Base-by-base conservation (phyloP, 139 green algal species). In the Astrephomene gubernaculifera region DNA sequence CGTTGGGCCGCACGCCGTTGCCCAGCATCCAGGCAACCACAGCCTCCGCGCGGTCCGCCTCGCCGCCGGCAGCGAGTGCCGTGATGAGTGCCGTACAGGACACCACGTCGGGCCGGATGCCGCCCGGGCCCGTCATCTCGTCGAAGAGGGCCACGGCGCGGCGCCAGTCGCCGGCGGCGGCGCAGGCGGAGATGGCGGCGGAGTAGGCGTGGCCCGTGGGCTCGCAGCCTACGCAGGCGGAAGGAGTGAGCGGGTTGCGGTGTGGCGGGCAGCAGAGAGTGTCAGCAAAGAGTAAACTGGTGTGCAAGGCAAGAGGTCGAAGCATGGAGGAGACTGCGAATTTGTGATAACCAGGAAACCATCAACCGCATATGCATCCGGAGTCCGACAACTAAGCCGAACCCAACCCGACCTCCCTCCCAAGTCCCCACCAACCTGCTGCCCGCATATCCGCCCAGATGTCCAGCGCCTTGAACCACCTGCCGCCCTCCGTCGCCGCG, bases 81-180 rank as follows among this genome's bases (percentile, higher is more conserved):
- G 91, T 93, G 80, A 98, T 92, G 5, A 98, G 92, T 2, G 96
- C 94, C 3, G 95, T 98, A 88, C 95, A 98, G 24, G 94, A 97
- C 41, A 98, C 96, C 1, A 98, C 95, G 63, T 98, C 94, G 22
- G 96, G 94, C 64, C 91, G 85, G 64, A 98, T 94, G 53, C 90
- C 90, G 33, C 79, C 89, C 25, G 81, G 39, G 33, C 94, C 79
- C 3, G 80, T 90, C 95, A 98, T 98, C 67, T 96, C 91, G 61
- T 98, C 95, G 81, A 98, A 98, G 35, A 97, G 84, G 14, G 71
- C 60, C 25, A 96, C 93, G 7, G 95, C 95, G 22, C 89, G 90
- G 72, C 91, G 81, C 95, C 95, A 98, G 44, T 95, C 87, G 25
- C 91, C 88, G 35, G 92, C 95, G 0, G 90, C 92, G 9, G 95